Conservation (phyloP, 2,329 filamentous ascomycete genomes). For the Shiraia sp. region DNA sequence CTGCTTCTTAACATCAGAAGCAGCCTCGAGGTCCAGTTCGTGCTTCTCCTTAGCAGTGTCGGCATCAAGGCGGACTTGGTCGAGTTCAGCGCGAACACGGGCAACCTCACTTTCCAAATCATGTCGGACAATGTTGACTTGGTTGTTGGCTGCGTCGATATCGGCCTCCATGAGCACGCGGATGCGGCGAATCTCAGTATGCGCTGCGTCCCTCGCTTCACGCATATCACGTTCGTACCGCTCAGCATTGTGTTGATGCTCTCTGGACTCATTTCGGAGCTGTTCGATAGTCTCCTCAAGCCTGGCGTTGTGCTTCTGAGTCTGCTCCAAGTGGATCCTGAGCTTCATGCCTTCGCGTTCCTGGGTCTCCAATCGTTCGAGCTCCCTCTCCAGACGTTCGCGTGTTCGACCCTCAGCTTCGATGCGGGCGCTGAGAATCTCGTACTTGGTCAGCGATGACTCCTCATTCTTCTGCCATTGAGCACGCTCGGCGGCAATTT, state of each 20-base stretch:
- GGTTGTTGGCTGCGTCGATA: conserved; percentile 79
- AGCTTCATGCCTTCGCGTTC: conserved; percentile 78
- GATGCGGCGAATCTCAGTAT: conserved; percentile 78
- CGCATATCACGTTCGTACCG: conserved; percentile 80
- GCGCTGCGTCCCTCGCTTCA: conserved; percentile 78
- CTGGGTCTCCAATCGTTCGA: conserved; percentile 53
- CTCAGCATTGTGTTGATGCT: conserved; percentile 69
- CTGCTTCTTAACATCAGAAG: conserved; percentile 68
- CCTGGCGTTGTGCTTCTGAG: conserved; percentile 62
- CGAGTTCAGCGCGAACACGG: conserved; percentile 73
- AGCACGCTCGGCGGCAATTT: conserved; percentile 82
- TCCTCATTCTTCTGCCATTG: conserved; percentile 72
- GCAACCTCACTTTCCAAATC: conserved; percentile 80
- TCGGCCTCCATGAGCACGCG: conserved; percentile 79
- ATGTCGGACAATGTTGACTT: conserved; percentile 80
- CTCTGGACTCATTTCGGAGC: conserved; percentile 68
- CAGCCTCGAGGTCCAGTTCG: conserved; percentile 83
- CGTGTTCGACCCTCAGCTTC: conserved; percentile 49
- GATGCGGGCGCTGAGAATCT: conserved; percentile 58
- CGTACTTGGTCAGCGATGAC: conserved; percentile 58
- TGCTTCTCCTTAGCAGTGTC: conserved; percentile 80
- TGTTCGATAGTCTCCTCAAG: conserved; percentile 62
- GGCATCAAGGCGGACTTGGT: conserved; percentile 75
- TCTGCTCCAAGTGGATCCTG: conserved; percentile 71
- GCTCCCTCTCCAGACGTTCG: conserved; percentile 51